A percentile compares a stretch with the other conserved stretches of the same genome.
phyloP scores from a whole-genome alignment of 2,329 filamentous ascomycete genomes.

The Scorias spongiosa region DNA sequence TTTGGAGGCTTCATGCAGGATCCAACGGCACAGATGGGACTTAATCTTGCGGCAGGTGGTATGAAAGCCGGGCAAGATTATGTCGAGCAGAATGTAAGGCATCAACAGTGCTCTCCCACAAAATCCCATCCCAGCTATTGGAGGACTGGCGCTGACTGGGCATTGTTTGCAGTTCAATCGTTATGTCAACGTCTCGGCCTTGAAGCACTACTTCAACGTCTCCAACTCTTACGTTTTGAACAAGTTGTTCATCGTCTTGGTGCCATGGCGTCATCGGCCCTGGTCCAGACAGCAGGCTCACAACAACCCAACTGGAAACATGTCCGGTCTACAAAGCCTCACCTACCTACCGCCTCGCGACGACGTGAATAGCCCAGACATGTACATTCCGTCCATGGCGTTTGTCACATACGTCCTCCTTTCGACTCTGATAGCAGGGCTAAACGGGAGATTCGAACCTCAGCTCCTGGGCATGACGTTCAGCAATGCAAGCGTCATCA shows the following conservation, averaged over 20 bases:
- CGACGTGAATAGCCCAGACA: conserved; percentile 94
- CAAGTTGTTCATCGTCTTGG: conserved; percentile 85
- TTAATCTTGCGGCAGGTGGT: conserved; percentile 84
- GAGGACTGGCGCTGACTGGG: not conserved
- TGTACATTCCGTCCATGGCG: conserved; percentile 99
- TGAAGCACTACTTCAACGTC: conserved; percentile 99
- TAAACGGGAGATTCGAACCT: conserved; percentile 83
- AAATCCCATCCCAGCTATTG: not conserved
- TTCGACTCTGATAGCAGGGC: conserved; percentile 75
- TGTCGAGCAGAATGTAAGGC: conserved; percentile 77
- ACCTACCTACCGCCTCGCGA: conserved; percentile 85
- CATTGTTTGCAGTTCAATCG: conserved; percentile 43
- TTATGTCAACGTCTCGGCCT: conserved; percentile 79
- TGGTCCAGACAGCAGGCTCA: conserved; percentile 80
- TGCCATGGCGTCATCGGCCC: conserved; percentile 93
- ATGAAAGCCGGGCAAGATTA: conserved; percentile 87
- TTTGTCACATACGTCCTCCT: conserved; percentile 94
- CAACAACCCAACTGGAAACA: conserved; percentile 41
- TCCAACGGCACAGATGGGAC: conserved; percentile 83
- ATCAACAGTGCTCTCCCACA: not conserved
- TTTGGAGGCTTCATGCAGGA: conserved; percentile 95
- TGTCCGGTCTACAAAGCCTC: conserved; percentile 17
- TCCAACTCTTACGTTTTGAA: conserved; percentile 92
- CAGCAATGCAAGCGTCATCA: conserved; percentile 66
- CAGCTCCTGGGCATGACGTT: conserved; percentile 85